Conservation (phyloP, 192 early-diverging fungal genomes). For the Rhizophagus prolifer region DNA sequence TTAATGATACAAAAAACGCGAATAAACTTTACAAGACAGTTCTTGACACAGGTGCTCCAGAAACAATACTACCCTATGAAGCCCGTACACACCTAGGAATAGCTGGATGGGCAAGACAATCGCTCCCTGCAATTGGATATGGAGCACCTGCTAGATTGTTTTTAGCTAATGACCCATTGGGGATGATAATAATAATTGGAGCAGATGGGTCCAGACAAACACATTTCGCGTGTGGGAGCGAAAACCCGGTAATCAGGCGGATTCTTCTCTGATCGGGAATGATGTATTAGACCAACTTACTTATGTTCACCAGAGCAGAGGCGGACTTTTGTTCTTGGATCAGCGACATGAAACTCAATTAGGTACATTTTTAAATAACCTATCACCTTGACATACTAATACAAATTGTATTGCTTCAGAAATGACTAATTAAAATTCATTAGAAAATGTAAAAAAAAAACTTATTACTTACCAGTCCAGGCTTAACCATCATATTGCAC, state of each 20-base stretch:
- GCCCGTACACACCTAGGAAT: not conserved
- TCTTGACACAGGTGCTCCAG: not conserved
- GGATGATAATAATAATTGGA: conserved; percentile 19
- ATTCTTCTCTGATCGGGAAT: conserved; percentile 6
- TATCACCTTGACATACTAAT: not conserved
- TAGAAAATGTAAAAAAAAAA: not conserved
- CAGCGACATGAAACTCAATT: not conserved
- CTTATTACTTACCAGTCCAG: too few species aligned
- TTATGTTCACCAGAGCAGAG: conserved; percentile 1
- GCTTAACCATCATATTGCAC: too few species aligned
- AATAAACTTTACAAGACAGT: conserved; percentile 23
- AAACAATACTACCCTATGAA: conserved; percentile 8
- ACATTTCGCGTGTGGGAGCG: not conserved
- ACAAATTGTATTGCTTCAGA: not conserved
- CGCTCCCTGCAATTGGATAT: not conserved
- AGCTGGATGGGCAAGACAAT: not conserved
- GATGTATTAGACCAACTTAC: not conserved
- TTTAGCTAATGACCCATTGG: not conserved
- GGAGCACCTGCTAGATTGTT: not conserved
- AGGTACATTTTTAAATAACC: not conserved
- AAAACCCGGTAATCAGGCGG: not conserved
- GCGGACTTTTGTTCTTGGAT: not conserved
- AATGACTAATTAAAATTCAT: not conserved
- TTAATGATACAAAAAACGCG: not conserved
- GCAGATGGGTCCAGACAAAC: not conserved